Evolutionary conservation across 169 alveolate genomes (phyloP), one percentile per base, ranked within the genome.

Genomic region (Fabrea salina): DNA sequence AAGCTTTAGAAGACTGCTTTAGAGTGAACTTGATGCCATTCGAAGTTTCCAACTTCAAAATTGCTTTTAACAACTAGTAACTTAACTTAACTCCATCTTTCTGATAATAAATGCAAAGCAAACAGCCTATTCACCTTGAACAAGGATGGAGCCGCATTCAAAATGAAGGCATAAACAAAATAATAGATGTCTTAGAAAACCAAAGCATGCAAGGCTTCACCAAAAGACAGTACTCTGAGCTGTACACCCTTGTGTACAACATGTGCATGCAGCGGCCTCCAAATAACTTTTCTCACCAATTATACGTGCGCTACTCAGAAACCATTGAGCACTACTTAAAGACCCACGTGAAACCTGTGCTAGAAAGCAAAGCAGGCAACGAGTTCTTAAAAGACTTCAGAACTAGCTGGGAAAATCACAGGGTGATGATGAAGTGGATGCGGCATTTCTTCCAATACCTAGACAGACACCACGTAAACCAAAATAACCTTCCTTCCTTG

Each of bases 351-450:
- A 44, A 30, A n/a, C 59, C 66, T 22, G 4, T 13, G 22, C 64
- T 30, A 22, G 30, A 70, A n/a, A 47, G 44, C 40, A 44, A 44
- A 13, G 8, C 8, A 44, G 59, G 30, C 16, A 13, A 47, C 11
- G 37, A 30, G 5, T 50, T 70, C 4, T 5, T 70, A 25, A 44
- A 25, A 22, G n/a, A 25, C 11, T 13, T 70, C 1, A 19, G 37
- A 25, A 22, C 30, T 19, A 19, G 54, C 37, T 86, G 91, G 87
- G 59, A 49, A 1, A 47, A 82, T 22, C 87, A 86, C 49, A 54
- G 75, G 41, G 66, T 79, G 0, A 75, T 86, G 85, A 76, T 80
- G n/a, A 57, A 76, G 25, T 86, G 91, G 89, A 74, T 86, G 83
- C 67, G 64, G 44, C 47, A 78, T 54, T 78, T 85, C 68, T 86